Conservation (phyloP, 768 basidiomycete genomes). For the Lentinula raphanica region DNA sequence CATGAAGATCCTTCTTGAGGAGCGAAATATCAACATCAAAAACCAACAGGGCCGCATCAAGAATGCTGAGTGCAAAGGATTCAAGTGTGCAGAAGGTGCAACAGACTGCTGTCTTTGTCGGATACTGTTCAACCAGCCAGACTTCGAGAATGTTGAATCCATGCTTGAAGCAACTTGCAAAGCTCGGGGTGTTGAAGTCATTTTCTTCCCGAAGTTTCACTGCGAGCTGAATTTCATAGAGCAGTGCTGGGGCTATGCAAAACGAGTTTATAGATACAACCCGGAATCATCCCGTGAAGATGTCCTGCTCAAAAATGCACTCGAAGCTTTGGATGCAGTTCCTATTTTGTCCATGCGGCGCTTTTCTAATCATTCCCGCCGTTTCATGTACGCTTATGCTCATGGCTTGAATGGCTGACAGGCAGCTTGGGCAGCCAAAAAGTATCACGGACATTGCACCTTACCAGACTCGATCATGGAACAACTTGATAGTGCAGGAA, state of each 20-base stretch:
- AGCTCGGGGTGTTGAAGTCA: constrained; percentile 15
- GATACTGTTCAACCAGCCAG: constrained; percentile 23
- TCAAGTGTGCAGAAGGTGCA: constrained; percentile 13
- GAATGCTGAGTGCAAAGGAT: constrained; percentile 5
- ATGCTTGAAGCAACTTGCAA: too few relatives aligned
- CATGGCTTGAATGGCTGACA: background rate
- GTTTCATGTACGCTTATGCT: background rate
- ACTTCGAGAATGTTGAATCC: constrained; percentile 20
- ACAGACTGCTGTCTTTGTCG: constrained; percentile 20
- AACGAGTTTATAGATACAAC: constrained; percentile 20
- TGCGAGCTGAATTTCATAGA: constrained; percentile 35
- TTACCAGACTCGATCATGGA: too few relatives aligned
- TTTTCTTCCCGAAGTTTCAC: constrained; percentile 34
- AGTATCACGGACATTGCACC: constrained; percentile 14
- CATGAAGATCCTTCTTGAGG: constrained; percentile 9
- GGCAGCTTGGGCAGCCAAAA: constrained; percentile 14
- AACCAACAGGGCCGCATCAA: background rate
- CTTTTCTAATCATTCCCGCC: background rate
- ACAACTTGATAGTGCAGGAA: too few relatives aligned
- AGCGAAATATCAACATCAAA: constrained; percentile 8
- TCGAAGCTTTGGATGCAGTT: constrained; percentile 17
- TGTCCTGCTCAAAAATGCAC: constrained; percentile 21
- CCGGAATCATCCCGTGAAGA: constrained; percentile 15
- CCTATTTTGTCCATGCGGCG: background rate
- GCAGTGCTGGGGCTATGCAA: constrained; percentile 22